Evolutionary conservation across 768 basidiomycete species (phyloP), one percentile per base, ranked within the genome.

Genomic region (Boletus coccyginus): DNA sequence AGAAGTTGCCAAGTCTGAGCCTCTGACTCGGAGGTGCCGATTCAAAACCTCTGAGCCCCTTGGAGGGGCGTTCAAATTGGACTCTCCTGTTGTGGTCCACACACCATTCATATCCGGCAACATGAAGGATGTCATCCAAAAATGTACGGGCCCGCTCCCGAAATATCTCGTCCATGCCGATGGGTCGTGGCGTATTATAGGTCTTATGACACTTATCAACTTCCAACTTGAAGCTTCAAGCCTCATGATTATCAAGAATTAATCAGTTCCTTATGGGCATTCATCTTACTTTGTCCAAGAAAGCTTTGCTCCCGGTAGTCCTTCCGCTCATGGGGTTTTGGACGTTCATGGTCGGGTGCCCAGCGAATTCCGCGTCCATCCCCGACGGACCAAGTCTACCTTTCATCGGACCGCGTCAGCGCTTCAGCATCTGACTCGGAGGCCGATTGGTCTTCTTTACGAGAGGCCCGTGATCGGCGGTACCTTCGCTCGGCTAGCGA

Each of bases 381-480:
- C 52, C 35, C 46, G 35, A 38, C 35, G 52, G 44, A 24, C 31
- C 32, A 8, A 29, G 36, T 42, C 43, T n/a, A 7, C 52, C 33
- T 32, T 45, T 29, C 13, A 27, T 39, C 44, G 17, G 17, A 24
- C 17, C 36, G 13, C n/a, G n/a, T n/a, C n/a, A n/a, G n/a, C n/a
- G n/a, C n/a, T n/a, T n/a, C n/a, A n/a, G n/a, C n/a, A n/a, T n/a
- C 41, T 19, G 21, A 0, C 8, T 27, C 27, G 3, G 27, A 27
- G 27, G 27, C 31, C 29, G n/a, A 45, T 36, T 39, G 5, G n/a
- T 47, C 27, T 56, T 54, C 52, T 56, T 56, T 56, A 52, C 56
- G 46, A 42, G 36, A 53, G 19, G 14, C 52, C 65, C 66, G 66
- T 62, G 63, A 68, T 66, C 56, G 54, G 58, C 63, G 66, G 65